Evolutionary conservation across 371 early-diverging fungal genomes (phyloP), one percentile per base, ranked within the genome.

Genomic region (Mortierella sp.): DNA sequence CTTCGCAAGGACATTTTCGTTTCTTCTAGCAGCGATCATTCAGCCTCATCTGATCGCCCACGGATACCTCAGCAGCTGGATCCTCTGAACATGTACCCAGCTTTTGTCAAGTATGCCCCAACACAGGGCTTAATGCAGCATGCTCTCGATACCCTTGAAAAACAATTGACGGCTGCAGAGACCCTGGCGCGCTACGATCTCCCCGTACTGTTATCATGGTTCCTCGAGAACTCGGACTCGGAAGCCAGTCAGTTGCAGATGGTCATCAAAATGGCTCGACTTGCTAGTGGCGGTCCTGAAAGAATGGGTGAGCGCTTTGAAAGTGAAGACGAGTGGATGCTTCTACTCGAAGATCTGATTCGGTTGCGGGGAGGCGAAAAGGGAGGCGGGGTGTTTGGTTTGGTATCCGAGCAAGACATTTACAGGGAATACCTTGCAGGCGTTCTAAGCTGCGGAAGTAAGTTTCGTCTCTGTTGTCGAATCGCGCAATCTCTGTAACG

Each of bases 391-490:
- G 80, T 91, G 10, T 83, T 93, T 60, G 84, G 82, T 21, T 58
- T 80, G 38, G 69, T 91, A 28, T 80, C 82, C 16, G 65, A 74
- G n/a, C 65, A 79, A 19, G 89, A 89, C 31, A 87, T 91, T n/a
- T 82, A 87, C 45, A 88, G 84, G 39, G 89, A 89, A 24, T 93
- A 88, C 53, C 81, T 89, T 52, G 86, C 86, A 6, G 86, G 87
- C n/a, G 81, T 90, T 23, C 67, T 93, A 39, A 84, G 87, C 55
- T 85, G 86, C 65, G 92, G 89, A 24, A 86, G 93, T 91, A 88
- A 82, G 87, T 83, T 30, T 56, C 12, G 38, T 0, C 13, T 34
- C 7, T 18, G 27, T 5, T 46, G 39, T 21, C 12, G 21, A 21
- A 45, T n/a, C 9, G 7, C 34, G 4, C 34, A 4, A 34, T 34